Base-by-base conservation (phyloP, 371 early-diverging fungal species). In the Lichtheimia hyalospora region DNA sequence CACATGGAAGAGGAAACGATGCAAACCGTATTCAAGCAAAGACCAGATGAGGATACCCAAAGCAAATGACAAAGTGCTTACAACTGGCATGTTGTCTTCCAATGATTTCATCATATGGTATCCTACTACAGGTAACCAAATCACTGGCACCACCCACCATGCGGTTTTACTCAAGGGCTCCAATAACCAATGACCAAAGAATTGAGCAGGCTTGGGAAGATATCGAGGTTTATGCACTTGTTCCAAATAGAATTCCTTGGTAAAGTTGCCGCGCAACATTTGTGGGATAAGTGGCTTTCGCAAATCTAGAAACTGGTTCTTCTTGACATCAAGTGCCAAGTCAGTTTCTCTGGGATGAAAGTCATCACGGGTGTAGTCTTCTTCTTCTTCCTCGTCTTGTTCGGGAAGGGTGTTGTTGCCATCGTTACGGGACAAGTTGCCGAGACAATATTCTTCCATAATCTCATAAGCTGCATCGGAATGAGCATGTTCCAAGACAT, bases 161-260 rank as follows among this genome's bases (percentile, higher is more conserved):
- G 94, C 93, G 6, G 96, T 96, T 53, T 85, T 83, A 20, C 94
- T 87, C 18, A 96, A 79, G 44, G 86, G 62, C 64, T 97, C 97
- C 23, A 96, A 78, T 56, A 83, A 66, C 54, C 83, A 78, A 39
- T 81, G 79, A 16, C 83, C 88, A 72, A 97, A 97, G 58, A 95
- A 82, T 40, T 85, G 83, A 1, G 96, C 94, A 13, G 96, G 88
- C 18, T 82, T 67, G 24, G 87, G 81, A 53, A 88, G 60, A 65
- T 95, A 91, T 25, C 92, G 89, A 12, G 97, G 95, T 44, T 88
- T 89, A 70, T 97, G 97, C 18, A 97, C 92, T 69, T 95, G 94
- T 54, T 90, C 77, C 52, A 97, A 69, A 64, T 97, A 97, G 54
- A 89, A 89, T 20, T 86, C 89, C 70, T 89, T 93, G 5, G 87